Percentiles rank a stretch among this genome's conserved stretches.
phyloP scores from a whole-genome alignment of 2,329 filamentous ascomycete species.

The Claviceps digitariae region DNA sequence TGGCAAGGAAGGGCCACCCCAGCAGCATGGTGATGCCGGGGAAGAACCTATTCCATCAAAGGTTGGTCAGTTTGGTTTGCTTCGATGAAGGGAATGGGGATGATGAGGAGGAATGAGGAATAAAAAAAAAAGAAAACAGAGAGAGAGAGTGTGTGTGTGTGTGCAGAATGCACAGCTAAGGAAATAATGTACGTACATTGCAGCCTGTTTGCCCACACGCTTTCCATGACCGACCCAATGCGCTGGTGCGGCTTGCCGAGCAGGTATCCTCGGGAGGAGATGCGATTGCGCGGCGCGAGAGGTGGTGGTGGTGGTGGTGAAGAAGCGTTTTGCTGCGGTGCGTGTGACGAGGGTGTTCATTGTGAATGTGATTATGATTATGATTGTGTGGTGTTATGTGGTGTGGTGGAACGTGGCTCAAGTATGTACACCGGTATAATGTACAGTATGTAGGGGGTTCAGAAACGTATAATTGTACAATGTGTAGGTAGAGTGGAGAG shows the following conservation, averaged over 20 bases:
- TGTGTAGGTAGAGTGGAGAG: neutral
- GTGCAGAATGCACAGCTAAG: too few relatives aligned
- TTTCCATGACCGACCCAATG: conserved; percentile 21
- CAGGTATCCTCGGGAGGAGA: conserved; percentile 21
- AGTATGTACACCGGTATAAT: neutral
- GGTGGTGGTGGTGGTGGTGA: conserved; percentile 19
- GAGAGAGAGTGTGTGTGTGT: too few relatives aligned
- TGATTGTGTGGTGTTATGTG: neutral
- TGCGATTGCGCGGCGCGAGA: conserved; percentile 22
- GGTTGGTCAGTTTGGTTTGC: neutral
- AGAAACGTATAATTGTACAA: too few relatives aligned
- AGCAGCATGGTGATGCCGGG: conserved; percentile 20
- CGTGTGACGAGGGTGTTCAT: conserved; percentile 18
- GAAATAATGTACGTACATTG: conserved; percentile 16
- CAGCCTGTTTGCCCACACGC: conserved; percentile 17
- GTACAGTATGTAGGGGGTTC: neutral
- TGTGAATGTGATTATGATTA: too few relatives aligned
- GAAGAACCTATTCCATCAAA: conserved; percentile 16
- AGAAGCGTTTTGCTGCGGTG: conserved; percentile 18
- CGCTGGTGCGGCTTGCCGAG: conserved; percentile 14
- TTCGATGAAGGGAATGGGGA: neutral
- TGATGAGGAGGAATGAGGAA: neutral
- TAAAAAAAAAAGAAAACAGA: too few relatives aligned
- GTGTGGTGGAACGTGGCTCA: neutral
- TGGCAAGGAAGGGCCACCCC: conserved; percentile 21